A percentile compares a stretch with the other conserved stretches of the same genome.
Evolutionary conservation across 345 rosid genomes (phyloP).

Genomic region (Pseudoturritis turrita): DNA sequence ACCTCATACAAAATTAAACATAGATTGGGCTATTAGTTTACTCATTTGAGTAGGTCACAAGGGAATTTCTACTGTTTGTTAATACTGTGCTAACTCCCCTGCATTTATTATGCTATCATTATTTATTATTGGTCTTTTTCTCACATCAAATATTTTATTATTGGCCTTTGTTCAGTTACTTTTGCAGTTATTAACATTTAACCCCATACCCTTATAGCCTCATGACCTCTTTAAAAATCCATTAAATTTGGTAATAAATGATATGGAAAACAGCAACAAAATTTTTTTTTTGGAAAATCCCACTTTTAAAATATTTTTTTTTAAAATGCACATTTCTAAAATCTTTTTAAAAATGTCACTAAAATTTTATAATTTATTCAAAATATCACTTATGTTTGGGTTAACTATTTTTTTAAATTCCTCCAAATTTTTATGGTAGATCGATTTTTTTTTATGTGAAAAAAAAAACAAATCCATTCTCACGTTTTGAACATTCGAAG

Average conservation of each 20-base stretch:
- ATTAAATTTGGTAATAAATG: neutral
- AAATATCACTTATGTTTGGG: too few species aligned
- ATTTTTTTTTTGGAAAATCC: too few species aligned
- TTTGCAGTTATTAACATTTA: constrained; percentile 14
- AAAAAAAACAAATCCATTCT: neutral
- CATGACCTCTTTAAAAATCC: constrained; percentile 2
- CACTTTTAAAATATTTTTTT: too few species aligned
- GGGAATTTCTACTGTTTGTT: constrained; percentile 8
- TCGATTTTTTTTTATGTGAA: neutral
- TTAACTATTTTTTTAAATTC: too few species aligned
- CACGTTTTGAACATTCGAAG: neutral
- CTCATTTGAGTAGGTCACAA: constrained; percentile 13
- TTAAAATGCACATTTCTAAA: too few species aligned
- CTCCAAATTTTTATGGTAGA: too few species aligned
- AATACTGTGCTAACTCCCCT: constrained; percentile 18
- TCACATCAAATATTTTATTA: too few species aligned
- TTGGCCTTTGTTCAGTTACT: neutral
- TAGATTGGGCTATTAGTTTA: constrained; percentile 19
- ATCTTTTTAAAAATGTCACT: too few species aligned
- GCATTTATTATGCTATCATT: constrained; percentile 5
- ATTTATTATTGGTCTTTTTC: neutral
- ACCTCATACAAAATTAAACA: neutral
- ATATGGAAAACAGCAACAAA: neutral
- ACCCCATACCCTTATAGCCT: neutral
- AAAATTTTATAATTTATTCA: too few species aligned